A percentile compares a stretch with the other conserved stretches of the same genome.
phyloP scores from a whole-genome alignment of 306 rosid species.

The Boehmeria nivea region DNA sequence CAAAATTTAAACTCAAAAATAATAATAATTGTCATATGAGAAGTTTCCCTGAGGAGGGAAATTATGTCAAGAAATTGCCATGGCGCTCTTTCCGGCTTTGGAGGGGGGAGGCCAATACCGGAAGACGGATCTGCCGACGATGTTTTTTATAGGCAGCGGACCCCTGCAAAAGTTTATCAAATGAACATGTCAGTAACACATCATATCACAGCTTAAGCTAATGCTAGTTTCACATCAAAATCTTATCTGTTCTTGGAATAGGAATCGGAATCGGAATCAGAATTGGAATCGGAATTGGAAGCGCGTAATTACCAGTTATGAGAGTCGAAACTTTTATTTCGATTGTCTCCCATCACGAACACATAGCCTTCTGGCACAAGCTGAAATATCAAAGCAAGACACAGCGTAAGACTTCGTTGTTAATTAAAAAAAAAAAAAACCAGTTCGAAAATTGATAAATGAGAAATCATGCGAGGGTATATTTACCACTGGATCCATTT shows the following conservation, averaged over 20 bases:
- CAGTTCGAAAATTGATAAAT: neutral
- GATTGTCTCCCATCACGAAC: constrained; percentile 95
- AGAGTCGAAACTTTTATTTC: constrained; percentile 90
- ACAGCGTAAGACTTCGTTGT: neutral
- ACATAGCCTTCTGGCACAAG: constrained; percentile 87
- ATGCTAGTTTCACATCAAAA: neutral
- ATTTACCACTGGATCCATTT: constrained; percentile 65
- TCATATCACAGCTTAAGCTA: neutral
- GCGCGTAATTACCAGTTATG: constrained; percentile 80
- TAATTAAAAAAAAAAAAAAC: neutral
- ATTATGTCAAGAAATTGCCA: constrained; percentile 54
- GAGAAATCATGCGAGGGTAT: neutral
- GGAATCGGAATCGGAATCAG: too few relatives aligned
- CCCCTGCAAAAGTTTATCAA: constrained; percentile 57
- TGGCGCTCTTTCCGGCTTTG: constrained; percentile 31
- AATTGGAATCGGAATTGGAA: too few relatives aligned
- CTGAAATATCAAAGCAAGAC: constrained; percentile 40
- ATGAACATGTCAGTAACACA: constrained; percentile 14
- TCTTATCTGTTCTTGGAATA: too few relatives aligned
- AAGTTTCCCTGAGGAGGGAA: constrained; percentile 20
- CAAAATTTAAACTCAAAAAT: constrained; percentile 15
- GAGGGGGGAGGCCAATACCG: constrained; percentile 98
- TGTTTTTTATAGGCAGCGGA: constrained; percentile 84
- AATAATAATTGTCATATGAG: constrained; percentile 15
- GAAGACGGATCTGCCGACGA: constrained; percentile 82